Percentiles rank a stretch among this genome's conserved stretches.
phyloP scores from a whole-genome alignment of 768 basidiomycete genomes.

The Dioszegia hungarica region DNA sequence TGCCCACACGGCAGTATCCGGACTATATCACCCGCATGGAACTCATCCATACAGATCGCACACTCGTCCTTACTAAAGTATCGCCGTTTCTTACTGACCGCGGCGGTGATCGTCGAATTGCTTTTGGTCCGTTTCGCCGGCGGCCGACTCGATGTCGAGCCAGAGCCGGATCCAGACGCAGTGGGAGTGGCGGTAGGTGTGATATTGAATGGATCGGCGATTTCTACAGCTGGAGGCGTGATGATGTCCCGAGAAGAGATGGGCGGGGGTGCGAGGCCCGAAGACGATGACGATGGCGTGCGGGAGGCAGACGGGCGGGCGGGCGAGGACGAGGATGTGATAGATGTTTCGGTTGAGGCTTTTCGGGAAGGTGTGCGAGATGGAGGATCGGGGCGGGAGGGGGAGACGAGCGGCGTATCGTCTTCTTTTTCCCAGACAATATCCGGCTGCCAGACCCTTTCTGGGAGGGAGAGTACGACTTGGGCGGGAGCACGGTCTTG shows the following conservation, averaged over 20 bases:
- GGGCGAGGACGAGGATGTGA: background rate
- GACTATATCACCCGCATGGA: conserved; percentile 79
- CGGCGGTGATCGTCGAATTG: conserved; percentile 3
- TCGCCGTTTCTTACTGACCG: conserved; percentile 50
- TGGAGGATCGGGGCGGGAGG: background rate
- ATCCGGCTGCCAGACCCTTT: conserved; percentile 47
- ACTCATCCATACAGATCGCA: conserved; percentile 85
- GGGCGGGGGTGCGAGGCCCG: background rate
- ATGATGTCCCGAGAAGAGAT: background rate
- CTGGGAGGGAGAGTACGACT: conserved; percentile 44
- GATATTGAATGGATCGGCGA: background rate
- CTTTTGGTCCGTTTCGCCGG: conserved; percentile 10
- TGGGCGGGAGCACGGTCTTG: conserved; percentile 54
- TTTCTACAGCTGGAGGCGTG: conserved; percentile 6
- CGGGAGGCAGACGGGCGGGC: too few relatives aligned
- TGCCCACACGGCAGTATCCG: conserved; percentile 90
- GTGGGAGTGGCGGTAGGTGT: background rate
- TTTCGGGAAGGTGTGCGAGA: background rate
- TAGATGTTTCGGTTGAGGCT: background rate
- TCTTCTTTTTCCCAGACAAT: conserved; percentile 50
- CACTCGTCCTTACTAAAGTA: conserved; percentile 80
- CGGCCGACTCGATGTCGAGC: background rate
- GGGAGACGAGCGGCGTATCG: conserved; percentile 7
- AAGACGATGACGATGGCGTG: background rate
- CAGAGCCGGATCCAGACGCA: background rate